Base-by-base conservation (phyloP, 2,329 filamentous ascomycete species). In the Periconia sp. region DNA sequence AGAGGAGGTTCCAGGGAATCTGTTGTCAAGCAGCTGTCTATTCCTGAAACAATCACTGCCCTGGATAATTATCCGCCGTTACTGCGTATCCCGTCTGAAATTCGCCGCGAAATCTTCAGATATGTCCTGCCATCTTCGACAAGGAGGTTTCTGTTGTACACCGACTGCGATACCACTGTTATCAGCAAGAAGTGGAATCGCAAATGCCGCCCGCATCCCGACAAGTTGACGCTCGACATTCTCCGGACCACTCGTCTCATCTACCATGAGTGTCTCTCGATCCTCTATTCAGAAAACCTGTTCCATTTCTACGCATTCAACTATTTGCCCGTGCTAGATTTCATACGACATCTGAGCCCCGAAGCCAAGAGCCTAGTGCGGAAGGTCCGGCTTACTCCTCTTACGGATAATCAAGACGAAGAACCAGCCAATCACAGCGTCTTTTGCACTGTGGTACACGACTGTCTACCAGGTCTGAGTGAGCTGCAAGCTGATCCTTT, bases 131-230 rank as follows among this genome's bases (percentile, higher is more conserved):
- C 68, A 4, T 65, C 62, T 18, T 65, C 65, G 11, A 65, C 66
- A 44, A 73, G 69, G 26, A 70, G 74, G 15, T 73, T 77, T 45
- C 66, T 74, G 10, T 64, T 78, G 46, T 72, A 73, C 54, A 77
- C 73, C 22, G 68, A 74, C 52, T 72, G 72, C 48, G 68, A 72
- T 17, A 53, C 68, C 6, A 65, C 55, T 13, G 59, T 57, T 8
- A 54, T 77, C 37, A 70, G 68, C 51, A 64, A 64, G 40, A 68
- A 63, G 38, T 69, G 62, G 62, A 69, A 67, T 40, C 58, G 59
- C 35, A 61, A 66, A 38, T 63, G 60, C 44, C 59, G 59, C 17
- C 63, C 65, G 10, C 63, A 67, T 43, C 61, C 63, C 18, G 66
- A 69, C 37, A 64, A 59, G 39, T 50, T 65, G 21, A 57, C 52